phyloP scores from a whole-genome alignment of 108 stramenopile species.

The Cyclostephanos tholiformis region DNA sequence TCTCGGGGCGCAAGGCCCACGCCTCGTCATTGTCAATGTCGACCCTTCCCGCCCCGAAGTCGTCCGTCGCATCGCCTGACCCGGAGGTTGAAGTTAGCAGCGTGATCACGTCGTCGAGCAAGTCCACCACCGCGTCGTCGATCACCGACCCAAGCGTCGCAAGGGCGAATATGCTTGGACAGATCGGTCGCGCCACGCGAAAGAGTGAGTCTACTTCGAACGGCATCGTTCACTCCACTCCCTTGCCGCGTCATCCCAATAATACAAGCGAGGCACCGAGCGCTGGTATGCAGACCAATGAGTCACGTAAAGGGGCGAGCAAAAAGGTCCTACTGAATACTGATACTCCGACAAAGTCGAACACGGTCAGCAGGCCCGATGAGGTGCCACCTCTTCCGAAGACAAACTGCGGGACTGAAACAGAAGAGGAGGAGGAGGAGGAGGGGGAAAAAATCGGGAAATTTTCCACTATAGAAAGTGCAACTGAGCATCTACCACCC shows the following conservation, averaged over 20 bases:
- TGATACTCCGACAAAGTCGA: constrained; percentile 21
- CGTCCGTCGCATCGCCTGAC: neutral
- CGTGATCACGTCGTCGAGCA: neutral
- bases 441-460: neutral
- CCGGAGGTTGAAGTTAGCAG: neutral
- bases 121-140: constrained; percentile 14
- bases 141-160: constrained; percentile 17
- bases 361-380: neutral
- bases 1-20: neutral
- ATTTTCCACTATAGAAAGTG: neutral
- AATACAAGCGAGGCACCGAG: neutral
- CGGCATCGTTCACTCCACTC: neutral
- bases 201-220: neutral
- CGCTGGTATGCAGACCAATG: too few species aligned
- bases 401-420: neutral
- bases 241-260: neutral
- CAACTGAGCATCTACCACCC: neutral
- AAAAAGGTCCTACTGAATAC: neutral
- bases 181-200: neutral
- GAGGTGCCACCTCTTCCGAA: neutral
- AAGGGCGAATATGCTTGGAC: constrained; percentile 28
- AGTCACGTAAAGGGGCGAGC: too few species aligned
- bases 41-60: neutral
- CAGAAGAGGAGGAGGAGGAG: constrained; percentile 12
- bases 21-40: neutral